Conservation (phyloP, 192 early-diverging fungal genomes). For the Chytriomyces sp. region DNA sequence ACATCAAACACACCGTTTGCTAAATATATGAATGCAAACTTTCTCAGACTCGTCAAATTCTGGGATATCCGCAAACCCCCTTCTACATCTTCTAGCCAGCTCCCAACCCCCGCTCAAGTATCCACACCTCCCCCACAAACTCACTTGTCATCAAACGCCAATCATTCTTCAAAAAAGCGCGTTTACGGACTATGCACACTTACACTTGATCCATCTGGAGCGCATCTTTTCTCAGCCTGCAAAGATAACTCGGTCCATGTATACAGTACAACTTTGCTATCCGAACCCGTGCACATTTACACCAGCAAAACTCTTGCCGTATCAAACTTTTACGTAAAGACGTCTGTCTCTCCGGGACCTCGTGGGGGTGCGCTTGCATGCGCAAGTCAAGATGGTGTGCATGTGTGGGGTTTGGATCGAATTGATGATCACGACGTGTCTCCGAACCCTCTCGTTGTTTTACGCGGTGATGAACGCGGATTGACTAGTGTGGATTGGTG, state of each 20-base stretch:
- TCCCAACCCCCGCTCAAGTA: neutral
- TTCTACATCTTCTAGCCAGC: conserved; percentile 5
- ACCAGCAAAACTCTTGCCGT: conserved; percentile 55
- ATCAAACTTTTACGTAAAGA: conserved; percentile 74
- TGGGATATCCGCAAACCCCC: conserved; percentile 77
- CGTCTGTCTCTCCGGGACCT: conserved; percentile 70
- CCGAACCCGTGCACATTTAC: conserved; percentile 46
- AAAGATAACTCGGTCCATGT: conserved; percentile 61
- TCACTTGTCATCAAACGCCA: neutral
- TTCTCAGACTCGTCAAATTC: conserved; percentile 68
- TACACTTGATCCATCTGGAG: conserved; percentile 55
- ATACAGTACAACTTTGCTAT: neutral
- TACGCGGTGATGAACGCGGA: conserved; percentile 70
- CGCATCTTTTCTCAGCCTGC: conserved; percentile 73
- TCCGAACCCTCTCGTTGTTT: conserved; percentile 48
- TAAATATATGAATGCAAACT: conserved; percentile 6
- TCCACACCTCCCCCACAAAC: conserved; percentile 4
- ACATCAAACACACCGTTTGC: neutral
- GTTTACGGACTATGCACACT: conserved; percentile 48
- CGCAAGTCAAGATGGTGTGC: conserved; percentile 73
- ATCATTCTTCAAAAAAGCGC: neutral
- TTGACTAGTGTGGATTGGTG: conserved; percentile 80
- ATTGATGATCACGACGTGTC: conserved; percentile 24
- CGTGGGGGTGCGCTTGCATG: conserved; percentile 66
- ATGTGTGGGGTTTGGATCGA: conserved; percentile 71